These are phyloP conservation scores for Entamoeba invadens DNA, from an alignment of 208 protist species.

Conservation along the genomic window DNA sequence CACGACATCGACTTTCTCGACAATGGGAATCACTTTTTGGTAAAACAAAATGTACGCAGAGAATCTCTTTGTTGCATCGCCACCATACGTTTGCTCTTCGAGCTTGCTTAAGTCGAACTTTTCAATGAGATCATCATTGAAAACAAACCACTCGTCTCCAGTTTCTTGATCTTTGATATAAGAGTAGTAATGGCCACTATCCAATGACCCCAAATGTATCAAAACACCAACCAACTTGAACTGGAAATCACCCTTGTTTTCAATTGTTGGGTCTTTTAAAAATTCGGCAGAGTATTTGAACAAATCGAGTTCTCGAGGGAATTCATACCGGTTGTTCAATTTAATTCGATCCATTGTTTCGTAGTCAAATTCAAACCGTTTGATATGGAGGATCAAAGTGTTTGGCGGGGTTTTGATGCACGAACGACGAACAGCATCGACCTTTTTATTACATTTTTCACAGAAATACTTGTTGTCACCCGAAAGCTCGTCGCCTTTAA, in stretches of 20 bases:
- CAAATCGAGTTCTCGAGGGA: neutral
- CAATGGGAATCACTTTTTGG: neutral
- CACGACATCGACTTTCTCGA: neutral
- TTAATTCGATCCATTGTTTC: constrained; percentile 2
- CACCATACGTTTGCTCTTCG: neutral
- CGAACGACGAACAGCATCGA: neutral
- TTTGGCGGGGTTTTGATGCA: constrained; percentile 5
- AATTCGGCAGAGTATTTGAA: neutral
- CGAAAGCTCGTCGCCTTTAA: neutral
- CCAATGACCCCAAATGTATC: neutral
- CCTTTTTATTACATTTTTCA: constrained; percentile 1
- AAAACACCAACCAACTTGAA: constrained; percentile 8
- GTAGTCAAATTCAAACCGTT: constrained; percentile 16
- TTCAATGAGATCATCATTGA: neutral
- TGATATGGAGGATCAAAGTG: constrained; percentile 10
- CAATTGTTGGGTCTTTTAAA: neutral
- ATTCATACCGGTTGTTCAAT: constrained; percentile 8
- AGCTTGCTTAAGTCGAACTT: neutral
- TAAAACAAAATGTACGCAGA: constrained; percentile 4
- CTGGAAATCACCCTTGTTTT: neutral
- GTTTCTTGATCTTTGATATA: constrained; percentile 1
- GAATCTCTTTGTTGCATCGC: neutral
- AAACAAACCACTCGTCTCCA: neutral
- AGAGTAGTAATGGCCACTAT: constrained; percentile 4
- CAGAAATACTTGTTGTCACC: constrained; percentile 14